Evolutionary conservation across 2,329 filamentous ascomycete species (phyloP).

Genomic region (Monosporascus sp.): DNA sequence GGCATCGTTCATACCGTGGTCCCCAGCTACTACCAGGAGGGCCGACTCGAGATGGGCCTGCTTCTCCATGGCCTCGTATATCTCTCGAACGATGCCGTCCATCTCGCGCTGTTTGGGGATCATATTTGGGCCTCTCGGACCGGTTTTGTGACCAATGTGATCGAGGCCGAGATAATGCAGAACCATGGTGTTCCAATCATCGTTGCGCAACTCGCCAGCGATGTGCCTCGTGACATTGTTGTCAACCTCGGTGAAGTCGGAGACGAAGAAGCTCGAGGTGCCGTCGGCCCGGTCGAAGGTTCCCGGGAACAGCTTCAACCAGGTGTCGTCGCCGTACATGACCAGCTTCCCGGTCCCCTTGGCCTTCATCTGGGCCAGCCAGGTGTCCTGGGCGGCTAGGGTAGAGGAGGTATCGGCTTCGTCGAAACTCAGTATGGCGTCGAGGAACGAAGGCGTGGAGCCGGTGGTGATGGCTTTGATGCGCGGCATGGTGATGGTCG

Average conservation of each 20-base stretch:
- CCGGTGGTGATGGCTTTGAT: conserved; percentile 97
- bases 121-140: conserved; percentile 86
- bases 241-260: conserved; percentile 97
- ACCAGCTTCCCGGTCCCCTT: conserved; percentile 68
- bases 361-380: conserved; percentile 87
- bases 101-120: conserved; percentile 88
- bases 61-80: conserved; percentile 71
- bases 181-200: conserved; percentile 90
- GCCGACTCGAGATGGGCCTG: conserved; percentile 69
- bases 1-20: conserved; percentile 99
- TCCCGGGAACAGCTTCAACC: conserved; percentile 90
- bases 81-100: conserved; percentile 71
- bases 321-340: conserved; percentile 97
- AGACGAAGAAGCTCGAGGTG: conserved; percentile 96
- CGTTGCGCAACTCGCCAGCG: conserved; percentile 62
- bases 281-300: conserved; percentile 86
- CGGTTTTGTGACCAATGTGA: conserved; percentile 95
- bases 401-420: conserved; percentile 90
- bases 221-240: conserved; percentile 94
- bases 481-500: conserved; percentile 96
- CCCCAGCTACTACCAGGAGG: conserved; percentile 79
- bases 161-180: conserved; percentile 94
- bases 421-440: conserved; percentile 93
- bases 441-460: conserved; percentile 95
- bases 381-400: conserved; percentile 84